phyloP scores from a whole-genome alignment of 306 rosid species.

The Trifolium subterraneum region DNA sequence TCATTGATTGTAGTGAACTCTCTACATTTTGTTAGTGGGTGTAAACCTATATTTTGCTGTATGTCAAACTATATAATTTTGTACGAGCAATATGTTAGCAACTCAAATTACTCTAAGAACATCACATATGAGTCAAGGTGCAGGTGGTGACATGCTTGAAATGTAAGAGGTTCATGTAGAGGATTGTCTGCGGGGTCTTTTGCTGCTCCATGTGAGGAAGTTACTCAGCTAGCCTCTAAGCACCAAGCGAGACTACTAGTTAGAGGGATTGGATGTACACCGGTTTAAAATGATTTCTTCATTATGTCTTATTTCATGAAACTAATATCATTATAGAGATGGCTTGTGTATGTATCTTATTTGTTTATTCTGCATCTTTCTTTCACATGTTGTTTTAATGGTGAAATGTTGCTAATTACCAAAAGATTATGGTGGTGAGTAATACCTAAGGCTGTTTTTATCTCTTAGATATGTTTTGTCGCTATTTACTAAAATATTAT shows the following conservation, averaged over 20 bases:
- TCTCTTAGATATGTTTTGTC: conserved; percentile 6
- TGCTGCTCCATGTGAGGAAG: neutral
- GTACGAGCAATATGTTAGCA: neutral
- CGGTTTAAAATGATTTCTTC: conserved; percentile 16
- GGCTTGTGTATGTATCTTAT: conserved; percentile 27
- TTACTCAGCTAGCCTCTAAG: conserved; percentile 17
- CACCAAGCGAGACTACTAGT: neutral
- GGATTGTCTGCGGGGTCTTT: conserved; percentile 2
- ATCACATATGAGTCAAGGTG: neutral
- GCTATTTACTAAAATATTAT: conserved; percentile 24
- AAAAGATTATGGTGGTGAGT: conserved; percentile 1
- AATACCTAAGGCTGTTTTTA: conserved; percentile 5
- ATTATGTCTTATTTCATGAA: conserved; percentile 18
- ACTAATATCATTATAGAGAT: neutral
- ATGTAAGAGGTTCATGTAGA: neutral
- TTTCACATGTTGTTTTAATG: conserved; percentile 20
- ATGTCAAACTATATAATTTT: neutral
- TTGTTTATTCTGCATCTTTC: conserved; percentile 38
- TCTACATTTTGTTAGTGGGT: conserved; percentile 19
- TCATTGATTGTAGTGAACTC: conserved; percentile 22
- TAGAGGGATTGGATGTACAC: neutral
- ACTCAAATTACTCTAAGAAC: conserved; percentile 15
- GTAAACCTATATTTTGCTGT: conserved; percentile 15
- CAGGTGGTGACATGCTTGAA: neutral
- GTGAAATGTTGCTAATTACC: conserved; percentile 28